Percentiles rank a stretch among this genome's conserved stretches.
Evolutionary conservation across 2,329 filamentous ascomycete species (phyloP).

Genomic region (Fusarium albidum): DNA sequence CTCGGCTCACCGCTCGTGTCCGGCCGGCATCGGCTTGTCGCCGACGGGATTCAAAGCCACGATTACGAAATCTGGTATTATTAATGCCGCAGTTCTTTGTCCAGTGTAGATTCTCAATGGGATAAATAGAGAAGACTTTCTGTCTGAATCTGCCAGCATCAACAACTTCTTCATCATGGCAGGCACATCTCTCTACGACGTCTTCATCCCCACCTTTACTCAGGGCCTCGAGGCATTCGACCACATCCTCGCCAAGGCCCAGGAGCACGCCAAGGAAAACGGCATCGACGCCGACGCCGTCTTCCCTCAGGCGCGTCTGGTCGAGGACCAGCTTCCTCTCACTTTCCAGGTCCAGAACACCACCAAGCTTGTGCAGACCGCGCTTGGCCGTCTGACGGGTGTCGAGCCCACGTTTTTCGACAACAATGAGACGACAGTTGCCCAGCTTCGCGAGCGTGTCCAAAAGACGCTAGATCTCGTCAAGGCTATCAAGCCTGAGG

Average conservation of each 20-base stretch:
- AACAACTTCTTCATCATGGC: conserved; percentile 14
- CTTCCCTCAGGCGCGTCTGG: conserved; percentile 19
- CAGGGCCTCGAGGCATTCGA: conserved; percentile 26
- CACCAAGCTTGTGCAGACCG: conserved; percentile 21
- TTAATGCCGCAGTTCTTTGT: background rate
- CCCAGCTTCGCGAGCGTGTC: conserved; percentile 23
- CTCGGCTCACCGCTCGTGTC: background rate
- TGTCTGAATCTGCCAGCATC: background rate
- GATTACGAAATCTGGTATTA: conserved; percentile 3
- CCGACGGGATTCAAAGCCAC: background rate
- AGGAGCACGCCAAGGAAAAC: conserved; percentile 33
- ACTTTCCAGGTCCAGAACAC: conserved; percentile 33
- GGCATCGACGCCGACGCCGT: conserved; percentile 18
- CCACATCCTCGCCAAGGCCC: conserved; percentile 28
- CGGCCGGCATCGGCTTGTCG: conserved; percentile 4
- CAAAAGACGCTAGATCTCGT: conserved; percentile 25
- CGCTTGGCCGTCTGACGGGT: conserved; percentile 27
- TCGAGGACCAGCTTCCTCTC: conserved; percentile 32
- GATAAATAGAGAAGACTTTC: background rate
- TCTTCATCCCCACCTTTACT: conserved; percentile 23
- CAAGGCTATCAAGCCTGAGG: conserved; percentile 14
- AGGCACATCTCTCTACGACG: conserved; percentile 27
- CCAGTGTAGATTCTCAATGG: background rate
- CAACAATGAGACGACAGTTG: conserved; percentile 17
- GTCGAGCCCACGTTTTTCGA: conserved; percentile 19